phyloP scores from a whole-genome alignment of 2,329 filamentous ascomycete genomes.

The Plenodomus lindquistii region DNA sequence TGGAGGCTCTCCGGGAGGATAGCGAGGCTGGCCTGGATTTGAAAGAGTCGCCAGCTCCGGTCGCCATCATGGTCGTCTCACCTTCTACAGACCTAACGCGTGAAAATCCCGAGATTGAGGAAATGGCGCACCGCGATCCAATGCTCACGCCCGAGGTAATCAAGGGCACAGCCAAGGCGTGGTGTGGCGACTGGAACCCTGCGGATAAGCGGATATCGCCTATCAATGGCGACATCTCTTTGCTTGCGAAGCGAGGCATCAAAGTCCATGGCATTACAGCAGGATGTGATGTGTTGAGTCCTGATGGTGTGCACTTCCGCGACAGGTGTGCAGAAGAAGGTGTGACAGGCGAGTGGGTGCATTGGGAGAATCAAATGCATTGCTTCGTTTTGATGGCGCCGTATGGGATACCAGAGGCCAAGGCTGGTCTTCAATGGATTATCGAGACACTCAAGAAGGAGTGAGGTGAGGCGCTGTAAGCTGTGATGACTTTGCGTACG shows the following conservation, averaged over 20 bases:
- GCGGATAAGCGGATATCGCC: constrained; percentile 56
- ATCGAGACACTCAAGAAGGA: constrained; percentile 42
- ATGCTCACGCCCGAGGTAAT: constrained; percentile 51
- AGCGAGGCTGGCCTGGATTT: constrained; percentile 8
- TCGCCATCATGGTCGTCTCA: constrained; percentile 51
- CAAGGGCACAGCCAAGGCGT: constrained; percentile 48
- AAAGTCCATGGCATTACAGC: constrained; percentile 58
- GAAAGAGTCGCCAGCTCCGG: constrained; percentile 28
- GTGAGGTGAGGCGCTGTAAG: constrained; percentile 1
- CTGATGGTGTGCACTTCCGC: constrained; percentile 56
- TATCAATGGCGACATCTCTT: constrained; percentile 48
- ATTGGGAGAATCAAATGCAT: constrained; percentile 66
- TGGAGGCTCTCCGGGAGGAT: constrained; percentile 46
- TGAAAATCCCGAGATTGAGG: constrained; percentile 50
- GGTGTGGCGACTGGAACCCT: constrained; percentile 47
- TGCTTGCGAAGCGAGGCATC: constrained; percentile 47
- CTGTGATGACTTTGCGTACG: not conserved
- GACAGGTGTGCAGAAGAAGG: constrained; percentile 49
- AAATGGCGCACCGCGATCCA: constrained; percentile 50
- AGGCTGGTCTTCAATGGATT: constrained; percentile 52
- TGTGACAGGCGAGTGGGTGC: constrained; percentile 58
- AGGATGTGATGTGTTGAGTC: constrained; percentile 57
- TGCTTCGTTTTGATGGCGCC: constrained; percentile 58
- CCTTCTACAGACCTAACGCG: constrained; percentile 56
- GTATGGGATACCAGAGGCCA: constrained; percentile 55